phyloP scores from a whole-genome alignment of 371 early-diverging fungal genomes.

The Apophysomyces sp. region DNA sequence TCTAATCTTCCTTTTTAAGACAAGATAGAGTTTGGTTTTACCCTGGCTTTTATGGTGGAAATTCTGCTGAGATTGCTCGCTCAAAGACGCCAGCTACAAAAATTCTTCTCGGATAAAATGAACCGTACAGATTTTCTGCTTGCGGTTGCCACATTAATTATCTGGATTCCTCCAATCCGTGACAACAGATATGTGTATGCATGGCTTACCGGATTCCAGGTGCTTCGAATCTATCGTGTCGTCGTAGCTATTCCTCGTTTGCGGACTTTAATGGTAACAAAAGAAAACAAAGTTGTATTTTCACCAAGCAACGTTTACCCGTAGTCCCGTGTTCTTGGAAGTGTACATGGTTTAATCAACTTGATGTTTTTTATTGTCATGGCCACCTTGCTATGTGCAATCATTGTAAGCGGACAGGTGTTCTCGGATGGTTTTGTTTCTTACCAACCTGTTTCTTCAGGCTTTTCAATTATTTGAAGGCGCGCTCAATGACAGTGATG shows the following conservation, averaged over 20 bases:
- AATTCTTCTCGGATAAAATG: constrained; percentile 48
- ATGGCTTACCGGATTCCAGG: constrained; percentile 65
- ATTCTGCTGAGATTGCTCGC: constrained; percentile 47
- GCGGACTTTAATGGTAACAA: constrained; percentile 48
- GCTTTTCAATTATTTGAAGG: constrained; percentile 52
- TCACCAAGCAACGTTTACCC: not conserved
- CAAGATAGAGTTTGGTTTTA: constrained; percentile 49
- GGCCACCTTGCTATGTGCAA: constrained; percentile 53
- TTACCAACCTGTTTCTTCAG: constrained; percentile 14
- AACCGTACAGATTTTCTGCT: constrained; percentile 55
- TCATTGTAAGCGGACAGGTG: constrained; percentile 48
- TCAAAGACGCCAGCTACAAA: constrained; percentile 30
- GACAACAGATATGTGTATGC: constrained; percentile 39
- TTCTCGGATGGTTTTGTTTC: not conserved
- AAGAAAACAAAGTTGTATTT: not conserved
- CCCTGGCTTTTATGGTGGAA: constrained; percentile 56
- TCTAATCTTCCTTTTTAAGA: not conserved
- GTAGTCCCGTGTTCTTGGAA: constrained; percentile 58
- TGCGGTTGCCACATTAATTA: constrained; percentile 51
- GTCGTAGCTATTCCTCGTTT: constrained; percentile 59
- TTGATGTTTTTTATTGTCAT: constrained; percentile 63
- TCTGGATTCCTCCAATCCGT: constrained; percentile 54
- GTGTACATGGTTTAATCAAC: constrained; percentile 60
- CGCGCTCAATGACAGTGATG: constrained; percentile 38
- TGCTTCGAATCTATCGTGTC: constrained; percentile 58